Evolutionary conservation across 768 basidiomycete species (phyloP).

Genomic region (Boletus coccyginus): DNA sequence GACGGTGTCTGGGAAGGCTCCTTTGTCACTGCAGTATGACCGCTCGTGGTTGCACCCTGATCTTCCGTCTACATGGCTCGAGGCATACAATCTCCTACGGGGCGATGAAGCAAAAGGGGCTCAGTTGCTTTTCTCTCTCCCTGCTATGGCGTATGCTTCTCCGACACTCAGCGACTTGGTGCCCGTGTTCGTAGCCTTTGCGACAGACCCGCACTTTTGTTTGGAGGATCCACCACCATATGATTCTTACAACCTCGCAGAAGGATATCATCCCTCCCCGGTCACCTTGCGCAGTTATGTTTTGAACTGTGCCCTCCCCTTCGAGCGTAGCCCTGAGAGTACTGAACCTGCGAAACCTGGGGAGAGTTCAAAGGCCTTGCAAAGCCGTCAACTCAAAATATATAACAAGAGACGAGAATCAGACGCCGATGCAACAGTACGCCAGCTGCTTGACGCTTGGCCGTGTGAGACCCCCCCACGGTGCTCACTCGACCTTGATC

Average conservation of each 20-base stretch:
- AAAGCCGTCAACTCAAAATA: constrained; percentile 2
- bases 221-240: constrained; percentile 17
- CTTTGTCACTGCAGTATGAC: constrained; percentile 23
- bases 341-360: neutral
- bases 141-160: constrained; percentile 33
- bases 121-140: constrained; percentile 31
- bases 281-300: neutral
- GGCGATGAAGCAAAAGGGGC: constrained; percentile 9
- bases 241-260: constrained; percentile 8
- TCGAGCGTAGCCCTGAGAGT: constrained; percentile 16
- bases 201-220: constrained; percentile 6
- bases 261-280: constrained; percentile 6
- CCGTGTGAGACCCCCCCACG: constrained; percentile 17
- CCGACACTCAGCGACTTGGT: constrained; percentile 14
- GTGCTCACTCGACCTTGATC: neutral
- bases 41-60: constrained; percentile 26
- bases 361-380: constrained; percentile 1
- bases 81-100: constrained; percentile 29
- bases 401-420: constrained; percentile 5
- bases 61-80: constrained; percentile 26
- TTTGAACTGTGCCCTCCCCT: neutral
- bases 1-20: neutral
- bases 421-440: constrained; percentile 2
- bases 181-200: constrained; percentile 32
- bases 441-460: constrained; percentile 12